Evolutionary conservation across 176 grass and related monocot species (phyloP).

Genomic region (Leersia perrieri): DNA sequence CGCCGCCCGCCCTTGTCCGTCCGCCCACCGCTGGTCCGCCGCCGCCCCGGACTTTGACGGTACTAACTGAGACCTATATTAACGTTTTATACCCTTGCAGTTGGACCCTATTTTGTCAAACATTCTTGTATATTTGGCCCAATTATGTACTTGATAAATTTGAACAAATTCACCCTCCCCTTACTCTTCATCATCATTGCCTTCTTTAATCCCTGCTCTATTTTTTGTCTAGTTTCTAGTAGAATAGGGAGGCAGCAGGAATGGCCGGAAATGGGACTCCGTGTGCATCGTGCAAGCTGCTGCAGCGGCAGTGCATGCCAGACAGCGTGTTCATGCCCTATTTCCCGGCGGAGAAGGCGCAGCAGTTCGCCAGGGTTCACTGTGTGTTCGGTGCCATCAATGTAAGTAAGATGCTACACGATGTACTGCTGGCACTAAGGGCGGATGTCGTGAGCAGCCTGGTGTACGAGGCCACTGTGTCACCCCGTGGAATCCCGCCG

Average conservation of each 20-base stretch:
- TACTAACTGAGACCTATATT: too few species aligned
- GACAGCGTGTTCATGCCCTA: slow-evolving; percentile 52
- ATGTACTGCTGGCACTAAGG: slow-evolving; percentile 53
- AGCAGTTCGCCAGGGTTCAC: slow-evolving; percentile 72
- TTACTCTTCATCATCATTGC: background rate
- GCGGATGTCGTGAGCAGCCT: slow-evolving; percentile 73
- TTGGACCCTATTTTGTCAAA: too few species aligned
- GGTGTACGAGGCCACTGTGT: slow-evolving; percentile 85
- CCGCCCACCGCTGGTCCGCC: too few species aligned
- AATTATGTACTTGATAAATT: too few species aligned
- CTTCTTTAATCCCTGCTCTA: too few species aligned
- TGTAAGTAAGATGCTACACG: slow-evolving; percentile 90
- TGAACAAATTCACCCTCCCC: slow-evolving; percentile 25
- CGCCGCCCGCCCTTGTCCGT: too few species aligned
- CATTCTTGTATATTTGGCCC: too few species aligned
- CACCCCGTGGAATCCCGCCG: too few species aligned
- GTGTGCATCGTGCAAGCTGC: slow-evolving; percentile 57
- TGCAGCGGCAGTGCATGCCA: slow-evolving; percentile 53
- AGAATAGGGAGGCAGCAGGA: background rate
- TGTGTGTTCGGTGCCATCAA: slow-evolving; percentile 86
- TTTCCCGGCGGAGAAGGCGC: slow-evolving; percentile 62
- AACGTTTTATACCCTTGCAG: too few species aligned
- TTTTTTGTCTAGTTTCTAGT: background rate
- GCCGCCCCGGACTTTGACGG: too few species aligned
- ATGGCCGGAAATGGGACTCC: slow-evolving; percentile 32